These are phyloP conservation scores for Dictyostelium firmibasis DNA, from an alignment of 78 protist species.

Conservation along the genomic window DNA sequence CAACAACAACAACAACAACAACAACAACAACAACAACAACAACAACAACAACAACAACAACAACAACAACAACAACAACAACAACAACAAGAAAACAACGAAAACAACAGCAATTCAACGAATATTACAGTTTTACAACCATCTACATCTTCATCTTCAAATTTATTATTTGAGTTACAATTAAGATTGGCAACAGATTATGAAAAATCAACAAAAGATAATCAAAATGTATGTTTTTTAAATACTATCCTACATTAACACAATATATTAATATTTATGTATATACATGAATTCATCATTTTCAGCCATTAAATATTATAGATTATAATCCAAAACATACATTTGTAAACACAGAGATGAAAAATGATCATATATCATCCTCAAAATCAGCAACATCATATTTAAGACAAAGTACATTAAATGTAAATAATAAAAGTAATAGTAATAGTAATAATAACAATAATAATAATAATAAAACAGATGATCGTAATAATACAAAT, in stretches of 20 bases:
- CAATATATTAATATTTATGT: too few species aligned
- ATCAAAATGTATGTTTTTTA: constrained; percentile 15
- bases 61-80: neutral
- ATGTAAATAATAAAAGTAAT: neutral
- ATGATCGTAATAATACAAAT: neutral
- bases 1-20: neutral
- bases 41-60: neutral
- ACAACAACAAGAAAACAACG: neutral
- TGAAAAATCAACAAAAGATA: constrained; percentile 2
- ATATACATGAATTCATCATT: neutral
- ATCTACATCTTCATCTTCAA: constrained; percentile 45
- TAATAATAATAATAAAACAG: neutral
- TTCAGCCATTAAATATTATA: constrained; percentile 48
- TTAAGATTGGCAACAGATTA: constrained; percentile 13
- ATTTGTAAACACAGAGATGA: constrained; percentile 62
- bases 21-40: too few species aligned
- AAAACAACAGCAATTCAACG: neutral
- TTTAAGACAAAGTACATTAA: constrained; percentile 35
- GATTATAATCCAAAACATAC: constrained; percentile 75
- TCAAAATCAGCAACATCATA: constrained; percentile 46
- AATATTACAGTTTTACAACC: constrained; percentile 27
- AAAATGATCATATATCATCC: constrained; percentile 61
- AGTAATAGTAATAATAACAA: neutral
- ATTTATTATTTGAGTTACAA: constrained; percentile 55
- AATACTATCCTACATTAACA: too few species aligned